A percentile compares a stretch with the other conserved stretches of the same genome.
Conservation (phyloP, 1,284 basidiomycete species). For the Leccinum griseonigrum region DNA sequence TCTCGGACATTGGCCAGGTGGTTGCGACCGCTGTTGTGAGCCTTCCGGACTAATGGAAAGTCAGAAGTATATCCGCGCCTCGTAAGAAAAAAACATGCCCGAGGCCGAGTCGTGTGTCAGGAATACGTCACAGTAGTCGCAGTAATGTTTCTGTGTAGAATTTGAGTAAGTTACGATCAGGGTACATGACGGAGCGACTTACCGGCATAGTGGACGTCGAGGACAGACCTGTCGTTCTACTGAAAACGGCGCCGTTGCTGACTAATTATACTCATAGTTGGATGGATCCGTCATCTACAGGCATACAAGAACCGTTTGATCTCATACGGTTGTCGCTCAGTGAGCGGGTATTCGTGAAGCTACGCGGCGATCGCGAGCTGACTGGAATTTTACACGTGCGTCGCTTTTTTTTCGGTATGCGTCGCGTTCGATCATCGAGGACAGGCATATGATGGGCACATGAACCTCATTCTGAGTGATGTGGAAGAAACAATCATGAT, state of each 20-base stretch:
- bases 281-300: conserved; percentile 72
- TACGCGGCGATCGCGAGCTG: conserved; percentile 92
- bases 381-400: conserved; percentile 91
- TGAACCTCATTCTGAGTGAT: conserved; percentile 98
- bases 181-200: conserved; percentile 6
- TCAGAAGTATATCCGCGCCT: conserved; percentile 6
- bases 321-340: conserved; percentile 94
- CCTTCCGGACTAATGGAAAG: conserved; percentile 78
- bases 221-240: conserved; percentile 10
- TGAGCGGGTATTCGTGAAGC: conserved; percentile 95
- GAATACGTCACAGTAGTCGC: conserved; percentile 93
- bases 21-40: conserved; percentile 96
- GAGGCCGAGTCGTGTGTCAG: conserved; percentile 88
- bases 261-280: conserved; percentile 28
- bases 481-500: conserved; percentile 97
- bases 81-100: conserved; percentile 42
- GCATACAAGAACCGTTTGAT: conserved; percentile 97
- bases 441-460: conserved; percentile 98
- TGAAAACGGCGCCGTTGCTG: conserved; percentile 30
- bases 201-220: conserved; percentile 31
- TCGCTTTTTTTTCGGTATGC: conserved; percentile 15
- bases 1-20: conserved; percentile 96
- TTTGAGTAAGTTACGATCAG: conserved; percentile 1
- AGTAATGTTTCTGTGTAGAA: conserved; percentile 71
- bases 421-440: conserved; percentile 15